Evolutionary conservation across 768 basidiomycete species (phyloP).

Genomic region (Mycena metata): DNA sequence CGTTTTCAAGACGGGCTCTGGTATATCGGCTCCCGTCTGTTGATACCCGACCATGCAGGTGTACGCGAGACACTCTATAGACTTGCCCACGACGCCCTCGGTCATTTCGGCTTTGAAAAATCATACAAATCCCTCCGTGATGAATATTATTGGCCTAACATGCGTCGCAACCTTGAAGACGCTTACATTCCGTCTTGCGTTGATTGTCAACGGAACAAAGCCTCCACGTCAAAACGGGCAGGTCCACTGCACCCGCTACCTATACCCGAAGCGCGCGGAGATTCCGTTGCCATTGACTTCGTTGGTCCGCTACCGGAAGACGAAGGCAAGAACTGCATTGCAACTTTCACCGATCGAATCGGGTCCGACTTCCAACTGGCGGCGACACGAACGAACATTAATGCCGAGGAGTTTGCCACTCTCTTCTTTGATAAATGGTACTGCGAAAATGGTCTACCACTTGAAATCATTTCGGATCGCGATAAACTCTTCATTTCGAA

Average conservation of each 20-base stretch:
- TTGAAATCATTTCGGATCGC: too few species aligned
- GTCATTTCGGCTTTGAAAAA: conserved; percentile 40
- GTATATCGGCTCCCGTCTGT: conserved; percentile 9
- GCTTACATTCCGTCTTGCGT: conserved; percentile 44
- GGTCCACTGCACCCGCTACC: conserved; percentile 44
- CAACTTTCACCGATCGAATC: too few species aligned
- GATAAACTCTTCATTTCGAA: too few species aligned
- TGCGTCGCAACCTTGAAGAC: conserved; percentile 18
- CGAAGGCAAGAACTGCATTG: too few species aligned
- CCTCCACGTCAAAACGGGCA: conserved; percentile 15
- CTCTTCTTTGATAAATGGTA: too few species aligned
- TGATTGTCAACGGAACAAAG: conserved; percentile 51
- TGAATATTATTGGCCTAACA: conserved; percentile 33
- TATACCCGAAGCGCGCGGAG: conserved; percentile 31
- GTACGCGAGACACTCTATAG: conserved; percentile 28
- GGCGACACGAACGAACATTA: too few species aligned
- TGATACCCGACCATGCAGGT: conserved; percentile 20
- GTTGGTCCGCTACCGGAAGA: conserved; percentile 40
- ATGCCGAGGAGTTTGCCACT: too few species aligned
- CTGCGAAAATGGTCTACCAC: too few species aligned
- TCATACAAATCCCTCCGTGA: conserved; percentile 17
- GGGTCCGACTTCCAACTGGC: too few species aligned
- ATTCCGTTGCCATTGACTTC: conserved; percentile 34
- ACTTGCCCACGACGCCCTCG: conserved; percentile 32
- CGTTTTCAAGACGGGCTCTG: background rate